Percentiles rank a stretch among this genome's conserved stretches.
Evolutionary conservation across 2,329 filamentous ascomycete genomes (phyloP).

Genomic region (Onygenales sp.): DNA sequence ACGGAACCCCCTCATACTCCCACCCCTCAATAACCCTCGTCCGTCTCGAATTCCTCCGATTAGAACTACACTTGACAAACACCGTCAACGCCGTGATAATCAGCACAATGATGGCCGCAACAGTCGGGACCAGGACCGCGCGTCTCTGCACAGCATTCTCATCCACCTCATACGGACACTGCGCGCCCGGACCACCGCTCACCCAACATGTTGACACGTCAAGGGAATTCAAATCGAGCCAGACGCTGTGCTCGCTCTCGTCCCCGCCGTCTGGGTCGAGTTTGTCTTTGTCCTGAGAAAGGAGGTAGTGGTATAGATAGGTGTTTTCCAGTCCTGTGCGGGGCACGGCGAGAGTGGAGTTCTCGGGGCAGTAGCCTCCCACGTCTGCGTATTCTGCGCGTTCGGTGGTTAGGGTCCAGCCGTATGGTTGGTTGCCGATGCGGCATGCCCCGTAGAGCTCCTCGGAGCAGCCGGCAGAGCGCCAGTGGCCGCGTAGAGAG

Average conservation of each 20-base stretch:
- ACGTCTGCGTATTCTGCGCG: constrained; percentile 36
- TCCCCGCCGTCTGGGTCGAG: constrained; percentile 18
- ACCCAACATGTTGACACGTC: constrained; percentile 53
- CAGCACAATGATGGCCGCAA: constrained; percentile 54
- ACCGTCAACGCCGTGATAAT: constrained; percentile 51
- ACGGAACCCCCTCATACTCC: constrained; percentile 61
- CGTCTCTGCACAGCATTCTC: constrained; percentile 34
- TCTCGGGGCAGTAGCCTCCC: constrained; percentile 38
- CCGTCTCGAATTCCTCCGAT: constrained; percentile 44
- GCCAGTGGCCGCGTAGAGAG: constrained; percentile 46
- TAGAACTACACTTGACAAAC: constrained; percentile 56
- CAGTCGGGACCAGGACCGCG: constrained; percentile 50
- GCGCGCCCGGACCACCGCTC: constrained; percentile 42
- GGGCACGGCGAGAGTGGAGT: constrained; percentile 46
- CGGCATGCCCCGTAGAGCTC: constrained; percentile 49
- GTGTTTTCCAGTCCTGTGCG: constrained; percentile 55
- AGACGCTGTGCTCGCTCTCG: constrained; percentile 32
- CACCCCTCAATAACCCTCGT: constrained; percentile 45
- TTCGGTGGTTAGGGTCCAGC: constrained; percentile 44
- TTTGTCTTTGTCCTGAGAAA: constrained; percentile 20
- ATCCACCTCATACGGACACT: constrained; percentile 48
- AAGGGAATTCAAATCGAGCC: constrained; percentile 54
- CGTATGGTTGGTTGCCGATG: constrained; percentile 42
- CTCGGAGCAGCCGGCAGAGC: constrained; percentile 45
- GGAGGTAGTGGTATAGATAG: constrained; percentile 42